A percentile compares a stretch with the other conserved stretches of the same genome.
Conservation (phyloP, 1,284 basidiomycete genomes). For the Veloboletus limbatus region DNA sequence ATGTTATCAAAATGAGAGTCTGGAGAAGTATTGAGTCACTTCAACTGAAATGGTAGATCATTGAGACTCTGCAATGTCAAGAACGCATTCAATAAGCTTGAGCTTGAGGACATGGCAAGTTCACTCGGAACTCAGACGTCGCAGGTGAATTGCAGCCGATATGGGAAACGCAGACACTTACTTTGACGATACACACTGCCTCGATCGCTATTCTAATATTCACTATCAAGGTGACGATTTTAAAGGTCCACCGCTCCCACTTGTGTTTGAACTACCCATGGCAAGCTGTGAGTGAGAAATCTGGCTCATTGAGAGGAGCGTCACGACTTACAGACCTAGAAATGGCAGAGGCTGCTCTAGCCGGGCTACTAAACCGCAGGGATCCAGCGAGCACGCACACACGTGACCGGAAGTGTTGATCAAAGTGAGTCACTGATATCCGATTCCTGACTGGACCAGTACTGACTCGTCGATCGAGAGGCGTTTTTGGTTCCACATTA, state of each 20-base stretch:
- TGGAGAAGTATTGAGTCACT: background rate
- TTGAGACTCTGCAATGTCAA: background rate
- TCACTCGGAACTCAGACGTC: too few relatives aligned
- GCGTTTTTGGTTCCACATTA: background rate
- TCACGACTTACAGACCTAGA: conserved; percentile 1
- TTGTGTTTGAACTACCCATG: too few relatives aligned
- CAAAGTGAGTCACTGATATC: too few relatives aligned
- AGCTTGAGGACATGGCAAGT: background rate
- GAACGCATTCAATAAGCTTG: background rate
- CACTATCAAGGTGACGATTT: background rate
- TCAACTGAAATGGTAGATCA: background rate
- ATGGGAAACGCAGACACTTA: conserved; percentile 1
- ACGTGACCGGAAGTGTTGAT: too few relatives aligned
- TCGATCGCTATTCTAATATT: background rate
- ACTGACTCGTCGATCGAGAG: too few relatives aligned
- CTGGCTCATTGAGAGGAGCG: too few relatives aligned
- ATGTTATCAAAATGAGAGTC: background rate
- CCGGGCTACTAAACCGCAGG: too few relatives aligned
- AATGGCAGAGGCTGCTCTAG: too few relatives aligned
- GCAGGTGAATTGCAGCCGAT: background rate
- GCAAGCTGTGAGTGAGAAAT: background rate
- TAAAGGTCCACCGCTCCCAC: too few relatives aligned
- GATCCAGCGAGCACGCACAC: too few relatives aligned
- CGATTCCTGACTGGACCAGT: too few relatives aligned
- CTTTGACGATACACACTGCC: conserved; percentile 15